Evolutionary conservation across 768 basidiomycete genomes (phyloP).

Genomic region (Lactifluus hygrophoroides): DNA sequence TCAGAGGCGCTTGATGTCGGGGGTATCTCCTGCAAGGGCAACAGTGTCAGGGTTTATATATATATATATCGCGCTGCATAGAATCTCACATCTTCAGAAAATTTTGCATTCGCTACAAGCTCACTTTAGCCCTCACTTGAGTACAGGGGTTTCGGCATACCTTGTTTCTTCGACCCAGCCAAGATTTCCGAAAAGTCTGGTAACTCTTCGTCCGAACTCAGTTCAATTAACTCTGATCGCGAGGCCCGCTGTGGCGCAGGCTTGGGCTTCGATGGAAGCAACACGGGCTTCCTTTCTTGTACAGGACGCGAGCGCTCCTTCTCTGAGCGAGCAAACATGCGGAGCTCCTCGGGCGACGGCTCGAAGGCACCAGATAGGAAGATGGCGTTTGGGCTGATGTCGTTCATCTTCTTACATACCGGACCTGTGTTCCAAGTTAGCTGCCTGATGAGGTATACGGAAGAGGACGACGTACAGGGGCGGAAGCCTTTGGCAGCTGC

Average conservation of each 20-base stretch:
- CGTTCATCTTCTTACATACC: conserved; percentile 58
- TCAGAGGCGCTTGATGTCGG: background rate
- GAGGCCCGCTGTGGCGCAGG: conserved; percentile 3
- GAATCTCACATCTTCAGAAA: background rate
- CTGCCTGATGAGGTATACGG: background rate
- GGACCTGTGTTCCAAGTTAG: conserved; percentile 38
- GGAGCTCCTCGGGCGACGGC: conserved; percentile 52
- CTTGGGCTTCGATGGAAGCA: conserved; percentile 20
- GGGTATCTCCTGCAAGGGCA: conserved; percentile 1
- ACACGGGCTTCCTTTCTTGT: background rate
- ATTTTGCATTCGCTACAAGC: background rate
- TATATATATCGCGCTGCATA: background rate
- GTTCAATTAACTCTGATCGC: conserved; percentile 15
- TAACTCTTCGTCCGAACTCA: conserved; percentile 39
- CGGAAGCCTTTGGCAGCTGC: conserved; percentile 50
- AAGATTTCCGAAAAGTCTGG: conserved; percentile 40
- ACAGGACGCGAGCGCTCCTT: conserved; percentile 2
- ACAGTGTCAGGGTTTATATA: background rate
- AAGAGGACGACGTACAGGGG: conserved; percentile 38
- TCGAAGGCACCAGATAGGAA: conserved; percentile 64
- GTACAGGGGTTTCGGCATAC: background rate
- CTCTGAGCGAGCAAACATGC: conserved; percentile 29
- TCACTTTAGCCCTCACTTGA: background rate
- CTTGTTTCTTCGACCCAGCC: conserved; percentile 12
- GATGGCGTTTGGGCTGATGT: conserved; percentile 39